Conservation (phyloP, 139 green algal genomes). For the Volvox africanus region DNA sequence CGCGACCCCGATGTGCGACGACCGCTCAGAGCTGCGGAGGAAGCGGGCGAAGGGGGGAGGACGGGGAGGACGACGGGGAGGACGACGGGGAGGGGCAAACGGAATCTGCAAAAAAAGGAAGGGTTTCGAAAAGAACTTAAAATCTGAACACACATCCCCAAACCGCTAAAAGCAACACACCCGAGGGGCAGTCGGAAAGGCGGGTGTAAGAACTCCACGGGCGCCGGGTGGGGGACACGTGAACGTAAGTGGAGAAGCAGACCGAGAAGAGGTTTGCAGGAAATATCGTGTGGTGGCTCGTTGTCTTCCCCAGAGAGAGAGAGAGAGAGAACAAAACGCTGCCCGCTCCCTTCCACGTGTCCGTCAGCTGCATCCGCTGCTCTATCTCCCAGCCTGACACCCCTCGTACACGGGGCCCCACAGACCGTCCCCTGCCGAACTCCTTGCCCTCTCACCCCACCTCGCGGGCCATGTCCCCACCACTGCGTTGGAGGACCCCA, state of each 20-base stretch:
- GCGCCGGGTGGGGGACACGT: too few species aligned
- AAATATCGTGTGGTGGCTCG: too few species aligned
- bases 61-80: neutral
- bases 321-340: neutral
- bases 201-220: too few species aligned
- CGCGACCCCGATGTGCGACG: conserved; percentile 44
- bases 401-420: too few species aligned
- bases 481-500: neutral
- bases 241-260: too few species aligned
- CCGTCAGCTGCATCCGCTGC: too few species aligned
- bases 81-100: neutral
- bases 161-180: neutral
- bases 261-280: too few species aligned
- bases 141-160: neutral
- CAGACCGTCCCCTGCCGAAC: neutral
- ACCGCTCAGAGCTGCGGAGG: conserved; percentile 18
- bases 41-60: neutral
- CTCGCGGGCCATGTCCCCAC: neutral
- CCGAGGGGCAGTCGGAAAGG: neutral
- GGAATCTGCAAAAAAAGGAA: neutral
- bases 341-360: neutral
- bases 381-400: too few species aligned
- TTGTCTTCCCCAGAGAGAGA: neutral
- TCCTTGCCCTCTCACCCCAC: neutral
- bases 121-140: neutral